Conservation (phyloP, 768 basidiomycete species). For the Pleurotus tuber-regium region DNA sequence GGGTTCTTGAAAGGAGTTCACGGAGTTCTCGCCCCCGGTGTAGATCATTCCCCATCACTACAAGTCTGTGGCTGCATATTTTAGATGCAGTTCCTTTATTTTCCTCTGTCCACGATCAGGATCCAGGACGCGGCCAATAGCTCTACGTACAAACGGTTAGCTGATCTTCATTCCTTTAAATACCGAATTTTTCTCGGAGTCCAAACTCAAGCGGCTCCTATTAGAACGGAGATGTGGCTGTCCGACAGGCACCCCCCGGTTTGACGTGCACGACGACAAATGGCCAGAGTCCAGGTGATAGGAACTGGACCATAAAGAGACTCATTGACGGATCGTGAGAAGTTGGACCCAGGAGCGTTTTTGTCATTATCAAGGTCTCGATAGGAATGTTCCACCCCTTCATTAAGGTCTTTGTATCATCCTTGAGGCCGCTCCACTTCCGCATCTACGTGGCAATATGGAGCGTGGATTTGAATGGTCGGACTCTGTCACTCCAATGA, state of each 20-base stretch:
- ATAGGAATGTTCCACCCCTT: slow-evolving; percentile 3
- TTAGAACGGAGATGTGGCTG: slow-evolving; percentile 38
- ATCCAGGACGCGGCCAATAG: background rate
- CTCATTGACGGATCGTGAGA: slow-evolving; percentile 6
- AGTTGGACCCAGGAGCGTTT: background rate
- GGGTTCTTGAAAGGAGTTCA: background rate
- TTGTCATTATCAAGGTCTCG: slow-evolving; percentile 4
- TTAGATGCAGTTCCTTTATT: too few relatives aligned
- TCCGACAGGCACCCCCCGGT: slow-evolving; percentile 28
- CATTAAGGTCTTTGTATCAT: too few relatives aligned
- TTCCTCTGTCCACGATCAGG: too few relatives aligned
- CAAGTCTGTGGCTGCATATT: too few relatives aligned
- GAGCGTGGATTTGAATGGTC: too few relatives aligned
- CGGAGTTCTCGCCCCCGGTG: background rate
- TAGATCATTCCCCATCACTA: too few relatives aligned
- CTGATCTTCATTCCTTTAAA: slow-evolving; percentile 1
- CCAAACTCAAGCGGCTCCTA: slow-evolving; percentile 27
- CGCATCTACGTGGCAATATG: background rate
- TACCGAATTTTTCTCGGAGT: slow-evolving; percentile 12
- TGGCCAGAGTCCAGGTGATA: slow-evolving; percentile 4
- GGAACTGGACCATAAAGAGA: slow-evolving; percentile 4
- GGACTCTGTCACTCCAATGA: too few relatives aligned
- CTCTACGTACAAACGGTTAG: slow-evolving; percentile 11
- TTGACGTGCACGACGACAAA: slow-evolving; percentile 10
- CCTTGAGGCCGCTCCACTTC: background rate